Evolutionary conservation across 179 eudicot species (phyloP).

Genomic region (Beta corolliflora): DNA sequence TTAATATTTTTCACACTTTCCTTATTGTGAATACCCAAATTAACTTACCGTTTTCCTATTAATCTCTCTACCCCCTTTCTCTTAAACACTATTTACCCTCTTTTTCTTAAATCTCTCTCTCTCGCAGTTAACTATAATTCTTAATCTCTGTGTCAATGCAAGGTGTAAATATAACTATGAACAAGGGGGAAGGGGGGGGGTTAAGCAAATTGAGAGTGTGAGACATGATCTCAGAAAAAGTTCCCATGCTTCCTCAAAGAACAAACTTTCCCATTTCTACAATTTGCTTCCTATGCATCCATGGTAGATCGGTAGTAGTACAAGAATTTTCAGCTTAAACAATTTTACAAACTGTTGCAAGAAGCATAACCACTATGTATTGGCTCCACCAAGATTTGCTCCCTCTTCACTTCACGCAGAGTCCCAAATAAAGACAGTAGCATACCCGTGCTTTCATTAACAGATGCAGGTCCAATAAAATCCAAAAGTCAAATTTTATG

Average conservation of each 20-base stretch:
- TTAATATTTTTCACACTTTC: no score
- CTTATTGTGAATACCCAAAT: no score
- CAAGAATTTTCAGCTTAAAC: no score
- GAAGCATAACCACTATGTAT: background rate
- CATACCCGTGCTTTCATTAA: background rate
- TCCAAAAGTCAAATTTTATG: no score
- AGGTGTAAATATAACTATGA: no score
- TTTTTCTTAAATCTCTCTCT: no score
- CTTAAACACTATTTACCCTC: background rate
- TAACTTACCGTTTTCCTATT: no score
- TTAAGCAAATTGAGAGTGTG: background rate
- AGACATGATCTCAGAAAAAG: background rate
- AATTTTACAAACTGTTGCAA: background rate
- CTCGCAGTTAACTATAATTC: no score
- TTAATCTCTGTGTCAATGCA: no score
- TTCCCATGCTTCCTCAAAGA: background rate
- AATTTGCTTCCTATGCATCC: background rate
- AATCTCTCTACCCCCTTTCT: background rate
- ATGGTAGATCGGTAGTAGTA: no score
- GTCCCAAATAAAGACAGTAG: background rate
- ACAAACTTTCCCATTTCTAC: background rate
- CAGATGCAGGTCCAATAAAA: no score
- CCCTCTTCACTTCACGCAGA: background rate
- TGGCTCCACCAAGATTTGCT: background rate
- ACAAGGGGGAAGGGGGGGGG: no score